These are phyloP conservation scores for Themeda triandra DNA, from an alignment of 176 grass and related monocot genomes.

Conservation along the genomic window DNA sequence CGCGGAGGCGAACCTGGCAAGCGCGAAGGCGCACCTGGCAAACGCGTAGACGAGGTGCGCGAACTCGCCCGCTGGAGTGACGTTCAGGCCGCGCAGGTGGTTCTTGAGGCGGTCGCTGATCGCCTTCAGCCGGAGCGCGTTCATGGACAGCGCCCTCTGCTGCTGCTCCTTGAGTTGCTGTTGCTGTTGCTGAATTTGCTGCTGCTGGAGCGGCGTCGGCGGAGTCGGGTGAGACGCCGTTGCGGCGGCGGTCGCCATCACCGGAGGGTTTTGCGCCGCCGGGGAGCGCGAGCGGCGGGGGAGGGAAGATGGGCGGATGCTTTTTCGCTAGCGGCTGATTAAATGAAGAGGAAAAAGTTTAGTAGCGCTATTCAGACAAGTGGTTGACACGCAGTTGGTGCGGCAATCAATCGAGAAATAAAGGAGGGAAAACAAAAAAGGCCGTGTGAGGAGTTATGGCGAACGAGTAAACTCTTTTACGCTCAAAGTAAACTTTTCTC, in stretches of 20 bases:
- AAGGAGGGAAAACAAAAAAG: neutral
- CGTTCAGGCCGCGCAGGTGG: constrained; percentile 1
- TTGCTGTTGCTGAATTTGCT: neutral
- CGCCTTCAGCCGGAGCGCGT: constrained; percentile 5
- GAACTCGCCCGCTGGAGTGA: neutral
- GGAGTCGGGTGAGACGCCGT: neutral
- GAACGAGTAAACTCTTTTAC: neutral
- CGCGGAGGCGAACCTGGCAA: neutral
- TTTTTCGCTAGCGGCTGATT: neutral
- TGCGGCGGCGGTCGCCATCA: constrained; percentile 24
- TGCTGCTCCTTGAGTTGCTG: constrained; percentile 10
- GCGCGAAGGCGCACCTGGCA: constrained; percentile 40
- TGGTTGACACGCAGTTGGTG: too few relatives aligned
- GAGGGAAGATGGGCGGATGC: neutral
- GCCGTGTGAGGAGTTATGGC: too few relatives aligned
- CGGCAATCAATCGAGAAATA: too few relatives aligned
- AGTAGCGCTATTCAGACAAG: too few relatives aligned
- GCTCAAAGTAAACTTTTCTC: too few relatives aligned
- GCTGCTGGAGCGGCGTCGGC: neutral
- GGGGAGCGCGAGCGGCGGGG: neutral
- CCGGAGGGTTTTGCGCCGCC: neutral
- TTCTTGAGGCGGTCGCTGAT: constrained; percentile 29
- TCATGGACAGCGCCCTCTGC: constrained; percentile 24
- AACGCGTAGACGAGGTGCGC: constrained; percentile 39
- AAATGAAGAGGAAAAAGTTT: too few relatives aligned